Percentiles rank a stretch among this genome's conserved stretches.
These are phyloP conservation scores for Taxillus chinensis DNA, from an alignment of 164 flowering plant genomes.

Conservation along the genomic window DNA sequence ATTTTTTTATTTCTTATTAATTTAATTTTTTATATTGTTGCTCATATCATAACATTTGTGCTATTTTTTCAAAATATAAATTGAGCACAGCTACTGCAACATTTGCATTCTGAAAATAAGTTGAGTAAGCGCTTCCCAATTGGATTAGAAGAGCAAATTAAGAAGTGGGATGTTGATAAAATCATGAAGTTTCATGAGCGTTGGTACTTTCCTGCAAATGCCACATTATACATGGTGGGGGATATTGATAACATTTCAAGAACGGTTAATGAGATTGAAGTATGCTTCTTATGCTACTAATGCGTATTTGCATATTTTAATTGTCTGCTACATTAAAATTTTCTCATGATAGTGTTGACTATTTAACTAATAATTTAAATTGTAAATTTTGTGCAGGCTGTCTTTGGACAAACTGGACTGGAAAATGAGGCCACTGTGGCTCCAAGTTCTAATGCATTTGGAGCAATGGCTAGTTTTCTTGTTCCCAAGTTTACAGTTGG, in stretches of 20 bases:
- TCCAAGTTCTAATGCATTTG: slow-evolving; percentile 65
- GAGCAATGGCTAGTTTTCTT: slow-evolving; percentile 94
- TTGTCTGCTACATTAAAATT: not conserved
- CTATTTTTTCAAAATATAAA: slow-evolving; percentile 1
- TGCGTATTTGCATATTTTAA: not conserved
- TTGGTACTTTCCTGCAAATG: slow-evolving; percentile 99
- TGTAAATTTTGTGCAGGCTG: slow-evolving; percentile 45
- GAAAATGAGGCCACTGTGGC: slow-evolving; percentile 47
- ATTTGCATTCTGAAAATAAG: slow-evolving; percentile 98
- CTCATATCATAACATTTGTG: slow-evolving; percentile 2
- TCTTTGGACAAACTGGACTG: slow-evolving; percentile 58
- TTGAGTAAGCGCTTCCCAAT: slow-evolving; percentile 92
- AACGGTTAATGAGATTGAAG: slow-evolving; percentile 78
- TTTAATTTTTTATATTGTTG: not conserved
- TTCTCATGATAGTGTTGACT: not conserved
- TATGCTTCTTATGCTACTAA: slow-evolving; percentile 20
- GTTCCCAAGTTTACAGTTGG: slow-evolving; percentile 86
- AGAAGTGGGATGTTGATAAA: slow-evolving; percentile 98
- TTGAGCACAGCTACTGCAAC: slow-evolving; percentile 64
- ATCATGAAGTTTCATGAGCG: slow-evolving; percentile 95
- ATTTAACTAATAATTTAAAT: slow-evolving; percentile 9
- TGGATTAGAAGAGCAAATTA: slow-evolving; percentile 97
- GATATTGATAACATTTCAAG: slow-evolving; percentile 75
- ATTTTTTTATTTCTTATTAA: not conserved
- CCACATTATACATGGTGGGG: slow-evolving; percentile 94